A percentile compares a stretch with the other conserved stretches of the same genome.
phyloP scores from a whole-genome alignment of 331 rosid genomes.

The Quercus lobata region DNA sequence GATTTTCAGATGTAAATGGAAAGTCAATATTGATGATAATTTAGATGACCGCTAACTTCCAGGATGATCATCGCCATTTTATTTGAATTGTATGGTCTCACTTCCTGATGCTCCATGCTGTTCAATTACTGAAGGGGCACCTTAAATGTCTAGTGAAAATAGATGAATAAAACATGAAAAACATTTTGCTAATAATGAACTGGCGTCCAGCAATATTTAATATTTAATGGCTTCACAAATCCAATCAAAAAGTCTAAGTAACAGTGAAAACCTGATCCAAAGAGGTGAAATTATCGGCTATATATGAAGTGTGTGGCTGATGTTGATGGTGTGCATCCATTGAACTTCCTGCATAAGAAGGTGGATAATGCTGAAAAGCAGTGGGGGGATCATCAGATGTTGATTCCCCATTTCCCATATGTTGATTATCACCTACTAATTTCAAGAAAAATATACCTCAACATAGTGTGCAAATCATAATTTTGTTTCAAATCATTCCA shows the following conservation, averaged over 20 bases:
- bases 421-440: conserved; percentile 19
- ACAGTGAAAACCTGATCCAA: conserved; percentile 66
- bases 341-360: conserved; percentile 40
- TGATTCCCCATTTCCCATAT: conserved; percentile 77
- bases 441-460: background rate
- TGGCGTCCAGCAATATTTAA: too few species aligned
- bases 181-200: background rate
- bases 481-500: background rate
- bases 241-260: background rate
- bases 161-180: background rate
- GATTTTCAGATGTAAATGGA: background rate
- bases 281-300: conserved; percentile 75
- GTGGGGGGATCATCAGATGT: conserved; percentile 32
- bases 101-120: background rate
- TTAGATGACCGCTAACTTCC: background rate
- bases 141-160: background rate
- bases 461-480: background rate
- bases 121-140: background rate
- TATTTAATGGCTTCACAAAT: background rate
- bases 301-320: conserved; percentile 27
- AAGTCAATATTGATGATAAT: background rate
- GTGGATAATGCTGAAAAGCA: conserved; percentile 21
- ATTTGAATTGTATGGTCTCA: background rate
- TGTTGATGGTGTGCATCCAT: conserved; percentile 17
- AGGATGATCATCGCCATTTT: background rate